Percentiles rank a stretch among this genome's conserved stretches.
These are phyloP conservation scores for Ceratobasidium sp. DNA, from an alignment of 1,284 basidiomycete genomes.

Conservation along the genomic window DNA sequence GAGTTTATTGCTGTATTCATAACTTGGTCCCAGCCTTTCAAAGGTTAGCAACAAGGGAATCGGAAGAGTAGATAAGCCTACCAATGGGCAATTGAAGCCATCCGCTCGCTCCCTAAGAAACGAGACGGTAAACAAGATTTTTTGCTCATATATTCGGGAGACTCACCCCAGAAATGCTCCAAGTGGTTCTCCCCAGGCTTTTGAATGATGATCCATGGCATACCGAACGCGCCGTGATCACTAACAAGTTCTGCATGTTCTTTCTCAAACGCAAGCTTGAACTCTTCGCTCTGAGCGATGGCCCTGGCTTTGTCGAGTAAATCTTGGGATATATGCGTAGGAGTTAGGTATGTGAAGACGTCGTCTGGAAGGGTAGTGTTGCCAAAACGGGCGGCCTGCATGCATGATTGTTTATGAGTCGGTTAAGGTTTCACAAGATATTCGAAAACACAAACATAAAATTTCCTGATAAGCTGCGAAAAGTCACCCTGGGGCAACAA, in stretches of 20 bases:
- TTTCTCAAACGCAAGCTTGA: neutral
- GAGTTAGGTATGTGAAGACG: slow-evolving; percentile 7
- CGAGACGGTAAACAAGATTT: neutral
- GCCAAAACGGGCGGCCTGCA: slow-evolving; percentile 9
- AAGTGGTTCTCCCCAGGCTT: slow-evolving; percentile 1
- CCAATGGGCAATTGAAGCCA: slow-evolving; percentile 16
- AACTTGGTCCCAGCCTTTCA: slow-evolving; percentile 14
- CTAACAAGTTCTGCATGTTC: slow-evolving; percentile 1
- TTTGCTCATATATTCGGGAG: neutral
- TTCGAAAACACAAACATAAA: slow-evolving; percentile 5
- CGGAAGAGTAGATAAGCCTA: neutral
- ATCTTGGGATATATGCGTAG: slow-evolving; percentile 17
- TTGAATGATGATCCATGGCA: slow-evolving; percentile 21
- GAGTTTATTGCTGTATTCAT: neutral
- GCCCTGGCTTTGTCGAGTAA: neutral
- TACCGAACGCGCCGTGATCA: slow-evolving; percentile 12
- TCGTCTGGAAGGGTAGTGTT: neutral
- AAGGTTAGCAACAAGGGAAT: neutral
- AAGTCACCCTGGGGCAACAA: neutral
- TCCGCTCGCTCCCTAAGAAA: slow-evolving; percentile 3
- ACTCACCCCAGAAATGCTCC: slow-evolving; percentile 14
- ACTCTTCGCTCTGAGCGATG: slow-evolving; percentile 9
- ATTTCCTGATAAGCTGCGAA: neutral
- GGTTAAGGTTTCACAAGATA: neutral
- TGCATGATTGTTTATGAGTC: neutral